Evolutionary conservation across 305 asterid species (phyloP).

Genomic region (Fraxinus velutina): DNA sequence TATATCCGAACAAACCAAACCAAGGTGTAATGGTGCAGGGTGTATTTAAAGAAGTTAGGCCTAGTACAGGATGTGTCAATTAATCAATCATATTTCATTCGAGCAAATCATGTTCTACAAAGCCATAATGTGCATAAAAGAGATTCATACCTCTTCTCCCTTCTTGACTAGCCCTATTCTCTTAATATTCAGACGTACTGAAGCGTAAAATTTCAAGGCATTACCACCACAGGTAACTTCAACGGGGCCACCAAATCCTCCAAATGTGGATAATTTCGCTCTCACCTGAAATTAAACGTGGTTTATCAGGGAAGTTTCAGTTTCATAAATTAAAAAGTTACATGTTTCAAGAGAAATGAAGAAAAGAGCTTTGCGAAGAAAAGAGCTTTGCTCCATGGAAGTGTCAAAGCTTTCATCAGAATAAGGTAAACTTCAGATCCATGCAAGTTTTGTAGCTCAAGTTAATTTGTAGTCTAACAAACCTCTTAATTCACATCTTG

Average conservation of each 20-base stretch:
- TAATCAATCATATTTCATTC: not conserved
- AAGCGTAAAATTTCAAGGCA: constrained; percentile 94
- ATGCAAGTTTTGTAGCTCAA: not conserved
- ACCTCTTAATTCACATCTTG: not conserved
- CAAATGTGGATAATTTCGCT: constrained; percentile 69
- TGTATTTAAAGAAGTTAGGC: not conserved
- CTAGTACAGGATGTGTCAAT: not conserved
- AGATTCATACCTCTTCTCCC: constrained; percentile 76
- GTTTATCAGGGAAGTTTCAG: constrained; percentile 21
- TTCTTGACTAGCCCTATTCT: constrained; percentile 77
- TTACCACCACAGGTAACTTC: constrained; percentile 98
- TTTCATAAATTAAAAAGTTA: not conserved
- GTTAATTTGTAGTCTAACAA: not conserved
- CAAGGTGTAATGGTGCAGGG: not conserved
- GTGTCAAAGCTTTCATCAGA: not conserved
- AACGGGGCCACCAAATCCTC: constrained; percentile 77
- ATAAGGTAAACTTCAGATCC: not conserved
- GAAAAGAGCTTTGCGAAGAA: not conserved
- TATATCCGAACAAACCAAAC: not conserved
- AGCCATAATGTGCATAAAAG: not conserved
- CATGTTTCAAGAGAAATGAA: not conserved
- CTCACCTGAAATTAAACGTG: constrained; percentile 54
- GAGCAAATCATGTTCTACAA: not conserved
- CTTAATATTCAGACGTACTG: constrained; percentile 80
- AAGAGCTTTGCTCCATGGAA: not conserved